phyloP scores from a whole-genome alignment of 805 yeast genomes.

The Hanseniaspora thailandica region DNA sequence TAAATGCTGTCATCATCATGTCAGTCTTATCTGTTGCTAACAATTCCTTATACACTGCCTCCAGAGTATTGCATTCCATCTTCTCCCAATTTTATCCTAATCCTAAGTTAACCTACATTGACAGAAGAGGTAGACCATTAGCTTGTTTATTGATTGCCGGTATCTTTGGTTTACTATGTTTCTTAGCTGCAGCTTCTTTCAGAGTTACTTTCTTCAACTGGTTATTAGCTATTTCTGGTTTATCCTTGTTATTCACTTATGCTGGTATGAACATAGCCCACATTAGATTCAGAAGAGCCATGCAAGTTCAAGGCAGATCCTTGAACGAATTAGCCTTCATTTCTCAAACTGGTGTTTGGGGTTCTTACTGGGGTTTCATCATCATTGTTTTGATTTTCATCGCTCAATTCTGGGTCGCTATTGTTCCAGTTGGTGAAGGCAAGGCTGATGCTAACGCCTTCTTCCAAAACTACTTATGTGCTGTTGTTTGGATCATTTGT shows the following conservation, averaged over 20 bases:
- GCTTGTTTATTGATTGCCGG: conserved; percentile 43
- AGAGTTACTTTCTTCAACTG: conserved; percentile 50
- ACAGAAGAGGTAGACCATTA: conserved; percentile 52
- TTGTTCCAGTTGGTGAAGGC: conserved; percentile 47
- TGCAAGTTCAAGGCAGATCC: conserved; percentile 43
- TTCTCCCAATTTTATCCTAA: conserved; percentile 28
- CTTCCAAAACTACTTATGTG: conserved; percentile 44
- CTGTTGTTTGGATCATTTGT: conserved; percentile 33
- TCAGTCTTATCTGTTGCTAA: conserved; percentile 75
- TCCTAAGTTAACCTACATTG: conserved; percentile 43
- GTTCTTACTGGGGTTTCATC: conserved; percentile 41
- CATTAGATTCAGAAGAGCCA: conserved; percentile 47
- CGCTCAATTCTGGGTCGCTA: conserved; percentile 61
- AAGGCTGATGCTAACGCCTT: conserved; percentile 32
- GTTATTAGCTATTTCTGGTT: conserved; percentile 51
- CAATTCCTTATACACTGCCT: conserved; percentile 65
- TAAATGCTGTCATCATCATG: conserved; percentile 66
- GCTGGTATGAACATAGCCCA: conserved; percentile 44
- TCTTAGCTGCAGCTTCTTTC: conserved; percentile 52
- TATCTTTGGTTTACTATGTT: conserved; percentile 48
- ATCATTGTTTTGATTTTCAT: conserved; percentile 41
- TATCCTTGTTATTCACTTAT: conserved; percentile 56
- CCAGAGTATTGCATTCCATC: conserved; percentile 49
- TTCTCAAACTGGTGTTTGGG: conserved; percentile 42
- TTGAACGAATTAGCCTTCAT: conserved; percentile 41